Evolutionary conservation across 345 rosid species (phyloP).

Genomic region (Heritiera littoralis): DNA sequence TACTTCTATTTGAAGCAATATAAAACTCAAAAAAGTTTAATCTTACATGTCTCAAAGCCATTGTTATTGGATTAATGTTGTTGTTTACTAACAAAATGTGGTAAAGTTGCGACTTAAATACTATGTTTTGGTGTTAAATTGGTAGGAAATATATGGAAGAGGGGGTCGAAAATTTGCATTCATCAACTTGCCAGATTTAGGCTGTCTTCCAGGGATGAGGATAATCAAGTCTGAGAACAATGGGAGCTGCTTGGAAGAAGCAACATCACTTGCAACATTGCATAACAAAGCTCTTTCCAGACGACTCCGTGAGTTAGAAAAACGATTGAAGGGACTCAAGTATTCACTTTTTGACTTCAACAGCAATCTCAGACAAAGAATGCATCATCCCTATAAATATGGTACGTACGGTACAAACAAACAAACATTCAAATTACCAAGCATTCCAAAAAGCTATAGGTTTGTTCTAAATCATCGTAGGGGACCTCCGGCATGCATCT

Average conservation of each 20-base stretch:
- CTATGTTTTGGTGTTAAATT: slow-evolving; percentile 11
- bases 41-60: too few relatives aligned
- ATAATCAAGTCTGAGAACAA: slow-evolving; percentile 29
- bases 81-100: neutral
- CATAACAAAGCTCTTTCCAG: slow-evolving; percentile 61
- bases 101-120: neutral
- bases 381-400: slow-evolving; percentile 58
- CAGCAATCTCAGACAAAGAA: slow-evolving; percentile 44
- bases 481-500: neutral
- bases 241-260: slow-evolving; percentile 57
- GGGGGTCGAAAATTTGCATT: slow-evolving; percentile 84
- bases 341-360: slow-evolving; percentile 65
- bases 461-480: neutral
- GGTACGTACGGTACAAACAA: slow-evolving; percentile 40
- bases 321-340: slow-evolving; percentile 57
- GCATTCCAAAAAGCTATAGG: neutral
- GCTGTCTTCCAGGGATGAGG: slow-evolving; percentile 70
- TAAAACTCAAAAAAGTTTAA: too few relatives aligned
- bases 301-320: slow-evolving; percentile 40
- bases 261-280: slow-evolving; percentile 45
- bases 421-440: neutral
- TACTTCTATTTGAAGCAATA: too few relatives aligned
- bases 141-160: slow-evolving; percentile 55
- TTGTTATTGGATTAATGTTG: too few relatives aligned
- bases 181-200: slow-evolving; percentile 58